A percentile compares a stretch with the other conserved stretches of the same genome.
Conservation (phyloP, 2,329 filamentous ascomycete genomes). For the Xylaria sp. region DNA sequence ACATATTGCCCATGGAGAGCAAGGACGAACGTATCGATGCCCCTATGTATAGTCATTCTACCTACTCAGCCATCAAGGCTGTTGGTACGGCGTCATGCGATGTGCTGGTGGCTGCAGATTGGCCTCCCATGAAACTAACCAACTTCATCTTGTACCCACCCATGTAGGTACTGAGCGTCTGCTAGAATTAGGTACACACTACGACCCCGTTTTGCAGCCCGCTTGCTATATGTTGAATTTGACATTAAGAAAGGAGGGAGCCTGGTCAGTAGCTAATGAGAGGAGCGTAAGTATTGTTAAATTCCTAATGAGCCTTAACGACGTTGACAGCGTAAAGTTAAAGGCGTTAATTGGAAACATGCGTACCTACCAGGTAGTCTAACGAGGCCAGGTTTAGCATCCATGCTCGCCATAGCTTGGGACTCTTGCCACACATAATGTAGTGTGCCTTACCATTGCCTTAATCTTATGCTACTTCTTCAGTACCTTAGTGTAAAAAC, state of each 20-base stretch:
- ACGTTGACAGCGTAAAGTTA: not conserved
- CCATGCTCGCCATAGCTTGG: not conserved
- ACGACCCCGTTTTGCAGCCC: too few species aligned
- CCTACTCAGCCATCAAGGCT: not conserved
- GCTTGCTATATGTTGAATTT: too few species aligned
- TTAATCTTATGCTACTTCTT: not conserved
- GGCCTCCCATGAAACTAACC: conserved; percentile 1
- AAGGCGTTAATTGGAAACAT: not conserved
- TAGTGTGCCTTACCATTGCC: not conserved
- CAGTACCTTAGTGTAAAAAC: not conserved
- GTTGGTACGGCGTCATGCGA: conserved; percentile 6
- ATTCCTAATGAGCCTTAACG: not conserved
- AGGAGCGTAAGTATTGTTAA: too few species aligned
- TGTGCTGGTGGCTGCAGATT: conserved; percentile 8
- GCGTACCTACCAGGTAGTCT: not conserved
- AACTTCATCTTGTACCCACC: conserved; percentile 1
- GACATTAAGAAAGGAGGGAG: too few species aligned
- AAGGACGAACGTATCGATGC: not conserved
- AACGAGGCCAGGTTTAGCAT: not conserved
- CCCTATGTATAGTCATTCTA: not conserved
- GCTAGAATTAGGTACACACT: too few species aligned
- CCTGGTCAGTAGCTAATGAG: too few species aligned
- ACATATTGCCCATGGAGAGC: not conserved
- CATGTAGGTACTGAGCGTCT: too few species aligned
- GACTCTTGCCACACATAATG: not conserved